Evolutionary conservation across 2,329 filamentous ascomycete genomes (phyloP).

Genomic region (Biscogniauxia marginata): DNA sequence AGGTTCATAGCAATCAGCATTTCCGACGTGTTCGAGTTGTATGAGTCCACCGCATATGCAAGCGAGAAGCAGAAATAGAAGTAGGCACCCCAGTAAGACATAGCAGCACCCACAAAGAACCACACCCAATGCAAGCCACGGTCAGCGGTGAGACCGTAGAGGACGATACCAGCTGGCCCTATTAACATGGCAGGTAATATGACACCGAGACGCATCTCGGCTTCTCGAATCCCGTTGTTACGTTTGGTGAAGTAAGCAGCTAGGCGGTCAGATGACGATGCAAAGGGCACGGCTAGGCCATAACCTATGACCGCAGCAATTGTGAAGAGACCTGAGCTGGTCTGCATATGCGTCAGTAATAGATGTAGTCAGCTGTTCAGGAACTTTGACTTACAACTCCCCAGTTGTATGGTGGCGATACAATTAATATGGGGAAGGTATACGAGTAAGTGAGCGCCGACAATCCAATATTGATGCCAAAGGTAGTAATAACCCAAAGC

Average conservation of each 20-base stretch:
- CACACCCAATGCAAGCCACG: constrained; percentile 41
- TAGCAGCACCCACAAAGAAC: constrained; percentile 50
- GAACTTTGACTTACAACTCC: constrained; percentile 31
- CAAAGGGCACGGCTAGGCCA: constrained; percentile 38
- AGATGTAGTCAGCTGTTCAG: background rate
- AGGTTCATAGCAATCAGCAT: constrained; percentile 63
- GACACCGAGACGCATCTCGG: constrained; percentile 42
- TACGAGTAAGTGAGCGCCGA: constrained; percentile 47
- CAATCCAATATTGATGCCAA: constrained; percentile 46
- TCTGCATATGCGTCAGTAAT: constrained; percentile 16
- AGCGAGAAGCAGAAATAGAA: constrained; percentile 59
- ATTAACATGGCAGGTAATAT: constrained; percentile 35
- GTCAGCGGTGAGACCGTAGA: constrained; percentile 38
- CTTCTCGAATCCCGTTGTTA: constrained; percentile 42
- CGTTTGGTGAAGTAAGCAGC: constrained; percentile 39
- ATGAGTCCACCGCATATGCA: constrained; percentile 60
- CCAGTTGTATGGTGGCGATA: constrained; percentile 43
- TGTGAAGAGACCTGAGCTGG: constrained; percentile 31
- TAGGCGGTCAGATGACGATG: constrained; percentile 37
- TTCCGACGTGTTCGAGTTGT: constrained; percentile 59
- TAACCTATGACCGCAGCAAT: constrained; percentile 39
- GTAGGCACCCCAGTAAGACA: constrained; percentile 50
- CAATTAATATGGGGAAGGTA: constrained; percentile 45
- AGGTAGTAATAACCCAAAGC: constrained; percentile 46
- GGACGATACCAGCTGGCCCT: constrained; percentile 36